Percentiles rank a stretch among this genome's conserved stretches.
phyloP scores from a whole-genome alignment of 2,329 filamentous ascomycete species.

The Venturia nashicola region DNA sequence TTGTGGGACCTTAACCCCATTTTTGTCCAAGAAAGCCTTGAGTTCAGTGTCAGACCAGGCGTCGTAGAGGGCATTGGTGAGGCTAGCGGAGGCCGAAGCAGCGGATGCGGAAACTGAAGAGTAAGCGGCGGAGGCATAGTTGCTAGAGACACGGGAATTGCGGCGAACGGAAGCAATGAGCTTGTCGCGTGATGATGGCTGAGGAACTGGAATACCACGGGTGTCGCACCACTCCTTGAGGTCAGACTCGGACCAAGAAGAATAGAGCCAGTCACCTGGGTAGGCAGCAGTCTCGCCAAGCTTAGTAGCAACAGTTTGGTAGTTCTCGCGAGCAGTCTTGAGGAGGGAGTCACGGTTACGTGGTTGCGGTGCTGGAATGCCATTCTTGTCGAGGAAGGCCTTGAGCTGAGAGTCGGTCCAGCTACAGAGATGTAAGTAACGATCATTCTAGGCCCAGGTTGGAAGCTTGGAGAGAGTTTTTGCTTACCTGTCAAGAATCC shows the following conservation, averaged over 20 bases:
- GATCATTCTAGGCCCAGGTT: no score
- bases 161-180: conserved; percentile 81
- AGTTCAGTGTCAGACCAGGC: conserved; percentile 82
- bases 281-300: conserved; percentile 69
- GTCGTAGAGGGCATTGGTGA: conserved; percentile 76
- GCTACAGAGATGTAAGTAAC: conserved; percentile 36
- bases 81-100: conserved; percentile 52
- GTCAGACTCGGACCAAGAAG: conserved; percentile 83
- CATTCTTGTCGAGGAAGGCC: conserved; percentile 78
- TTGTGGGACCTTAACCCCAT: conserved; percentile 79
- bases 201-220: conserved; percentile 73
- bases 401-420: conserved; percentile 93
- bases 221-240: conserved; percentile 89
- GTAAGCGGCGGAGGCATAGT: conserved; percentile 47
- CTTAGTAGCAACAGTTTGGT: conserved; percentile 65
- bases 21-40: conserved; percentile 89
- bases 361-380: conserved; percentile 78
- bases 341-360: conserved; percentile 74
- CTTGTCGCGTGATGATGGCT: conserved; percentile 73
- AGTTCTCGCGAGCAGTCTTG: conserved; percentile 65
- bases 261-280: conserved; percentile 90
- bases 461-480: conserved; percentile 11
- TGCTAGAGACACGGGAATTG: conserved; percentile 69
- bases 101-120: conserved; percentile 31
- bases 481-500: conserved; percentile 73